A percentile compares a stretch with the other conserved stretches of the same genome.
Conservation (phyloP, 371 early-diverging fungal genomes). For the Gilbertella persicaria region DNA sequence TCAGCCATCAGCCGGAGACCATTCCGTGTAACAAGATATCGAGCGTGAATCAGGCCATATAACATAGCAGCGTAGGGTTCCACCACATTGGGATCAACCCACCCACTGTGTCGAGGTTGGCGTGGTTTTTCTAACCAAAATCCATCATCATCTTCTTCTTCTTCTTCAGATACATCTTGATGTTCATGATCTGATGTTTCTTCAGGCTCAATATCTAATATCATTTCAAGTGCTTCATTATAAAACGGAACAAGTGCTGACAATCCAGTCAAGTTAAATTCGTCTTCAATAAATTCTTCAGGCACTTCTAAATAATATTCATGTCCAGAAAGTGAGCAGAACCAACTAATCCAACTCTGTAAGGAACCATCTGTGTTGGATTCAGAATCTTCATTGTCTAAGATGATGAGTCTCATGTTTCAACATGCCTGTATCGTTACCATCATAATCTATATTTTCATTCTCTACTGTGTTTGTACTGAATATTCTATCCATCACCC, state of each 20-base stretch:
- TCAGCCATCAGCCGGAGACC: conserved; percentile 81
- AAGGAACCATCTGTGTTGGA: conserved; percentile 33
- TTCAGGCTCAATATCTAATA: conserved; percentile 84
- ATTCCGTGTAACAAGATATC: conserved; percentile 78
- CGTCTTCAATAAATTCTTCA: conserved; percentile 89
- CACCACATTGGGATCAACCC: conserved; percentile 44
- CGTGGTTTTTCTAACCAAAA: conserved; percentile 32
- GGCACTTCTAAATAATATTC: conserved; percentile 88
- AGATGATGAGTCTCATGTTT: too few species aligned
- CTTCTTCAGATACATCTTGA: conserved; percentile 6
- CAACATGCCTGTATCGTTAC: conserved; percentile 5
- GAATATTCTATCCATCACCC: conserved; percentile 21
- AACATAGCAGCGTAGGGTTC: conserved; percentile 63
- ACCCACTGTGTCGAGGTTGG: conserved; percentile 12
- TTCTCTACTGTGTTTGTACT: conserved; percentile 10
- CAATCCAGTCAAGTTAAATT: conserved; percentile 95
- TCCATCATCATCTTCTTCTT: conserved; percentile 34
- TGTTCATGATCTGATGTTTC: conserved; percentile 30
- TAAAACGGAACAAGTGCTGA: conserved; percentile 81
- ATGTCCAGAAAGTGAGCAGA: conserved; percentile 80
- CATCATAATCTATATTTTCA: conserved; percentile 13
- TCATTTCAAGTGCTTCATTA: conserved; percentile 81
- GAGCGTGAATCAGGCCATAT: conserved; percentile 83
- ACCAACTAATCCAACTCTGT: conserved; percentile 88
- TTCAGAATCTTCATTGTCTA: conserved; percentile 21